Conservation (phyloP, 1,139 yeast genomes). For the Yamadazyma siamensis region DNA sequence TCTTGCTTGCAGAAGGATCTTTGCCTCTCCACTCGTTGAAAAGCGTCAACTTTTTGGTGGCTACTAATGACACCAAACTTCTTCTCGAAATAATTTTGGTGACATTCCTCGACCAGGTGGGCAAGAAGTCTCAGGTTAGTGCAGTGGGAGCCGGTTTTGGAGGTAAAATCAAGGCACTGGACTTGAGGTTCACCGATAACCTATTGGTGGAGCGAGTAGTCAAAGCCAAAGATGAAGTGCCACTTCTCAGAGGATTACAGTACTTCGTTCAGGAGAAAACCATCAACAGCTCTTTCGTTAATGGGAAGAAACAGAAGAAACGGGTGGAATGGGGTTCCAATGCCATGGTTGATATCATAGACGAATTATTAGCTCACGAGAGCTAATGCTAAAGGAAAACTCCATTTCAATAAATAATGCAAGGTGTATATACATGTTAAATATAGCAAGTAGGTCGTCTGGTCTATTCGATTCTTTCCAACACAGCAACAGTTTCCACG, state of each 20-base stretch:
- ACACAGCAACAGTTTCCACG: slow-evolving; percentile 41
- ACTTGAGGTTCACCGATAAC: slow-evolving; percentile 50
- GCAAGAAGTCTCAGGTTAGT: slow-evolving; percentile 57
- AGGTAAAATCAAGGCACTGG: slow-evolving; percentile 24
- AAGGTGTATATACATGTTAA: slow-evolving; percentile 1
- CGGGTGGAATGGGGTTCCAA: slow-evolving; percentile 73
- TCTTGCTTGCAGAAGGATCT: slow-evolving; percentile 66
- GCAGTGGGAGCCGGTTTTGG: slow-evolving; percentile 45
- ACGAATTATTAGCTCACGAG: slow-evolving; percentile 38
- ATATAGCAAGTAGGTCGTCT: no score
- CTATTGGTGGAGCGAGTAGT: slow-evolving; percentile 51
- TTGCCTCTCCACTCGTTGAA: slow-evolving; percentile 71
- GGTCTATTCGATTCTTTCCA: no score
- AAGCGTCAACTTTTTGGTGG: slow-evolving; percentile 70
- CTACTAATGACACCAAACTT: slow-evolving; percentile 60
- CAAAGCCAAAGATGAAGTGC: slow-evolving; percentile 61
- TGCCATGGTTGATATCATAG: slow-evolving; percentile 51
- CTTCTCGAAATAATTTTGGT: slow-evolving; percentile 74
- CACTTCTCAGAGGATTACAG: slow-evolving; percentile 68
- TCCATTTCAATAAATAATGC: slow-evolving; percentile 1
- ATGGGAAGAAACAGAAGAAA: slow-evolving; percentile 55
- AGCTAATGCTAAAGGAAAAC: slow-evolving; percentile 5
- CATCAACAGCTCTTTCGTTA: slow-evolving; percentile 47
- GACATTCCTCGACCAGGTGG: slow-evolving; percentile 62
- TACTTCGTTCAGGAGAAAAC: slow-evolving; percentile 61